Conservation (phyloP, 768 basidiomycete genomes). For the Fomitopsis pulvina region DNA sequence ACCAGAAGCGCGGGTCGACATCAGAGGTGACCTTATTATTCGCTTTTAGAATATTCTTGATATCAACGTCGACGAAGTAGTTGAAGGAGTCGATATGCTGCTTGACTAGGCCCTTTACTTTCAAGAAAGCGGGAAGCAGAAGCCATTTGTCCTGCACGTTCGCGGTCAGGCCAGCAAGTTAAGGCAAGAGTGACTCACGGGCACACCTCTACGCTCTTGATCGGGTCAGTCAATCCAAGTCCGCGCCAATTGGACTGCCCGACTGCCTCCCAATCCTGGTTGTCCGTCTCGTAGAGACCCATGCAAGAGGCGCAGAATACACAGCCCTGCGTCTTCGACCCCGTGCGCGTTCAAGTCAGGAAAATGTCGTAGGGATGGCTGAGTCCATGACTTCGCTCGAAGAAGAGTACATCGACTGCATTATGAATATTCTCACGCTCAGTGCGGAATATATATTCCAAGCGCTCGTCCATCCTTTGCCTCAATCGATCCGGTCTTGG, state of each 20-base stretch:
- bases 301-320: neutral
- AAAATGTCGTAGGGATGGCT: too few relatives aligned
- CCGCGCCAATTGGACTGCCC: constrained; percentile 63
- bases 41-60: constrained; percentile 93
- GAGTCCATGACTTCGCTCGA: too few relatives aligned
- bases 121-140: constrained; percentile 89
- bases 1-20: constrained; percentile 93
- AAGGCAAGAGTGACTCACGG: neutral
- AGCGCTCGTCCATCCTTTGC: neutral
- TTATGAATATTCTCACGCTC: constrained; percentile 1
- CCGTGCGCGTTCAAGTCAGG: too few relatives aligned
- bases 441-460: constrained; percentile 1
- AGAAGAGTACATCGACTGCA: neutral
- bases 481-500: constrained; percentile 4
- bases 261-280: constrained; percentile 54
- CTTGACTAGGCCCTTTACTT: constrained; percentile 97
- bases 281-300: constrained; percentile 19
- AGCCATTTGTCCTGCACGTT: constrained; percentile 91
- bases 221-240: constrained; percentile 77
- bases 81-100: constrained; percentile 99
- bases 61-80: constrained; percentile 95
- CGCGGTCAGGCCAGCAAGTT: constrained; percentile 5
- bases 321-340: neutral
- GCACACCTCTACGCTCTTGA: constrained; percentile 85
- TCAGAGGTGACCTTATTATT: constrained; percentile 94